These are phyloP conservation scores for Xylariomycetidae sp. DNA, from an alignment of 2,329 filamentous ascomycete species.

Conservation along the genomic window DNA sequence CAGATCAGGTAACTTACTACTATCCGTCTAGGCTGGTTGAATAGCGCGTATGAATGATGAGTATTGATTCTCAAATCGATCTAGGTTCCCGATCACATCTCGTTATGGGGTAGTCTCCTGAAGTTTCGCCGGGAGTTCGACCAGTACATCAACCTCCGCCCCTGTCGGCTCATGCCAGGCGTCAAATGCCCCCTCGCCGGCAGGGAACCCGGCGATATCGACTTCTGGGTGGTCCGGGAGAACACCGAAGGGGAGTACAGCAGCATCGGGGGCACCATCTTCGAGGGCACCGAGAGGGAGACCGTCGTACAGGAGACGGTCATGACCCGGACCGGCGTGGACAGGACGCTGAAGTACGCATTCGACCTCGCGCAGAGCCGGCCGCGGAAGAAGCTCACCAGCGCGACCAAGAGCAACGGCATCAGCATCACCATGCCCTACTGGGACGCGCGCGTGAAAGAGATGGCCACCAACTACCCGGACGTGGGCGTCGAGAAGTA, in stretches of 20 bases:
- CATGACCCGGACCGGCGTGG: conserved; percentile 54
- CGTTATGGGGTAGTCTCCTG: conserved; percentile 62
- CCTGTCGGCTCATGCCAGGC: conserved; percentile 57
- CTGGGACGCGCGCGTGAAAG: conserved; percentile 56
- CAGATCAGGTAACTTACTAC: no score
- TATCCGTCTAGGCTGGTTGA: no score
- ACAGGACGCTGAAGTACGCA: conserved; percentile 56
- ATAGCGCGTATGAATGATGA: no score
- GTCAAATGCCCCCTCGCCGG: conserved; percentile 52
- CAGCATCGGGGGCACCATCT: conserved; percentile 57
- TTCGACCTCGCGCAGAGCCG: conserved; percentile 54
- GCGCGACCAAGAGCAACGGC: conserved; percentile 64
- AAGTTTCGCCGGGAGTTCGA: conserved; percentile 64
- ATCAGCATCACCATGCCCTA: conserved; percentile 62
- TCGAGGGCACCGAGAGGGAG: conserved; percentile 54
- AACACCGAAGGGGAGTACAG: conserved; percentile 63
- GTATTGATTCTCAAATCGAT: no score
- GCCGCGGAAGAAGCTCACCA: conserved; percentile 51
- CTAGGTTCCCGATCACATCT: conserved; percentile 62
- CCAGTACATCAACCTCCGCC: conserved; percentile 65
- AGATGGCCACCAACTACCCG: conserved; percentile 48
- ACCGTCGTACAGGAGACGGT: conserved; percentile 56
- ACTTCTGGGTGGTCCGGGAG: conserved; percentile 62
- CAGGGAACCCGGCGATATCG: conserved; percentile 52
- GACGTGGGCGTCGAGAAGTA: conserved; percentile 58